Base-by-base conservation (phyloP, 495 filamentous ascomycete genomes). In the Bacidia rubella region DNA sequence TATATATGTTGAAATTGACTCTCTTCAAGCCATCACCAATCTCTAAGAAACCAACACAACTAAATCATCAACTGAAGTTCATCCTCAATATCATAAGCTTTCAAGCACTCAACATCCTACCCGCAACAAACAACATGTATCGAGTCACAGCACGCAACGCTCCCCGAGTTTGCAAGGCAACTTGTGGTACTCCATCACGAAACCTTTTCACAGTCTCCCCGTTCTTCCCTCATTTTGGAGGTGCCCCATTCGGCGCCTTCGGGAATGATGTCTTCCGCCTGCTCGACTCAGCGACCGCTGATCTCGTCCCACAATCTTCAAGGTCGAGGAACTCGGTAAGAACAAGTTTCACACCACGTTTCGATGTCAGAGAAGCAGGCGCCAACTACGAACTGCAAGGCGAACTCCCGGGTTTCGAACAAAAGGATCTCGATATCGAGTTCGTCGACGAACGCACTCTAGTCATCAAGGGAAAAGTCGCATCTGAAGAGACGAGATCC, bases 341-440 rank as follows among this genome's bases (percentile, higher is more conserved):
- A 25, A 67, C 60, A 21, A 67, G 74, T 45, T 89, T 87, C 70
- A 64, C 69, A 9, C 87, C 87, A 1, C 78, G 78, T 55, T 95
- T 96, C 68, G 90, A 96, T 62, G 74, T 94, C 43, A 75, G 76
- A 52, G 88, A 95, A 67, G 65, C 71, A 1, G 70, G 75, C 40
- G 62, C 79, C 12, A 63, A 63, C 58, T 97, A 90, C 66, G 76
- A 89, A 59, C 80, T 97, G 1, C 80, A 92, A 60, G 89, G 88
- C 59, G 90, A 95, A 66, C 76, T 95, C 0, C 87, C 90, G 0
- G 90, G 90, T 38, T 73, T 89, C 44, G 76, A 85, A 46, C 83
- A 86, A 62, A 77, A 83, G 53, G 73, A 93, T 60, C 67, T 95
- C 56, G 69, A 78, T 49, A 85, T 95, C 60, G 87, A 94, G 65